These are phyloP conservation scores for Grosmannia serpens DNA, from an alignment of 2,329 filamentous ascomycete genomes.

Conservation along the genomic window DNA sequence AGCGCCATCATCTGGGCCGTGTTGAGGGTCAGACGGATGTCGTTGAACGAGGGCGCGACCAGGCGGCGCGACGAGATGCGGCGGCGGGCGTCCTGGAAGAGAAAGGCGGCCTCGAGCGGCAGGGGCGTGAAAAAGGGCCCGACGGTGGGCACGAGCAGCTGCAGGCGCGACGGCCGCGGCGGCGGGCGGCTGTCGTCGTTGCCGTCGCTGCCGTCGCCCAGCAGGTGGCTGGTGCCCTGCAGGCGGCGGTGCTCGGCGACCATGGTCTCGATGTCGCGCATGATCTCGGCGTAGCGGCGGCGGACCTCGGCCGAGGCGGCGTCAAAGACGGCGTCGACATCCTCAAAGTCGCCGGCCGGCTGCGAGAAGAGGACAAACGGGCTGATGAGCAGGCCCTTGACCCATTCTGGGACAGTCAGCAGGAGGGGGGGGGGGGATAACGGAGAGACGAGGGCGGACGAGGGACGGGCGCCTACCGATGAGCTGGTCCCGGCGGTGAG, in stretches of 20 bases:
- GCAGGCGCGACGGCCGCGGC: slow-evolving; percentile 69
- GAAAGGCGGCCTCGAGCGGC: slow-evolving; percentile 79
- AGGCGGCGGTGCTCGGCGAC: slow-evolving; percentile 87
- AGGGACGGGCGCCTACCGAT: slow-evolving; percentile 27
- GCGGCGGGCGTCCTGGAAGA: slow-evolving; percentile 74
- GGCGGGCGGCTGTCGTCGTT: slow-evolving; percentile 8
- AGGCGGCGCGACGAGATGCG: slow-evolving; percentile 86
- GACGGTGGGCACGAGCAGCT: slow-evolving; percentile 79
- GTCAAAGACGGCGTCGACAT: slow-evolving; percentile 50
- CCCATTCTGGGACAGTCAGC: slow-evolving; percentile 57
- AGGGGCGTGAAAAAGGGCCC: slow-evolving; percentile 90
- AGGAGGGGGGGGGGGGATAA: neutral
- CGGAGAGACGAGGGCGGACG: neutral
- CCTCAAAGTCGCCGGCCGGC: slow-evolving; percentile 74
- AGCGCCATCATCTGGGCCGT: slow-evolving; percentile 90
- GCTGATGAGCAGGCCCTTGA: slow-evolving; percentile 87
- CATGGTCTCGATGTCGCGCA: slow-evolving; percentile 84
- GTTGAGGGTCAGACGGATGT: slow-evolving; percentile 85
- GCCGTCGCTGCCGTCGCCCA: slow-evolving; percentile 36
- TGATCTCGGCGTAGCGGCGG: slow-evolving; percentile 85
- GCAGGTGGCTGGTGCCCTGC: slow-evolving; percentile 31
- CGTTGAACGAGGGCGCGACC: slow-evolving; percentile 94
- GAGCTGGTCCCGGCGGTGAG: slow-evolving; percentile 82
- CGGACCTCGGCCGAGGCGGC: slow-evolving; percentile 73
- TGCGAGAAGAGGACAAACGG: slow-evolving; percentile 96